phyloP scores from a whole-genome alignment of 106 monocot genomes.

The Dendrobium chrysotoxum region DNA sequence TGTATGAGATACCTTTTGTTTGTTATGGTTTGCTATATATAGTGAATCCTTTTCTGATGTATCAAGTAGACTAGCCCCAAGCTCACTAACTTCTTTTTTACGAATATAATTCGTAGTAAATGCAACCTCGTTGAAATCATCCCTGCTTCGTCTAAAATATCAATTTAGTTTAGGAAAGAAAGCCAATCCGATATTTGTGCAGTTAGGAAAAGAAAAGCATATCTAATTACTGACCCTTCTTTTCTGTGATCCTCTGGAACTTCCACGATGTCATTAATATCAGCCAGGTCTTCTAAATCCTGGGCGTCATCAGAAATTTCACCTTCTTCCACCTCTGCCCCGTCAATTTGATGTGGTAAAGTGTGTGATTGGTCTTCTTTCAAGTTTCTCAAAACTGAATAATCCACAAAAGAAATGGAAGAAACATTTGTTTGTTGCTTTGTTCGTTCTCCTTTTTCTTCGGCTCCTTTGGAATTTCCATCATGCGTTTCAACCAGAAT shows the following conservation, averaged over 20 bases:
- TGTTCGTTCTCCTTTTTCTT: not conserved
- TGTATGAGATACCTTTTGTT: slow-evolving; percentile 1
- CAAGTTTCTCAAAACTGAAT: slow-evolving; percentile 11
- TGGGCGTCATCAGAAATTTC: slow-evolving; percentile 45
- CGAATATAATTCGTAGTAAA: slow-evolving; percentile 1
- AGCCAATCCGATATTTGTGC: not conserved
- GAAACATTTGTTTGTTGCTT: not conserved
- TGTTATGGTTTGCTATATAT: not conserved
- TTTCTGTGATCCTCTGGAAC: slow-evolving; percentile 9
- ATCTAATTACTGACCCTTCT: slow-evolving; percentile 3
- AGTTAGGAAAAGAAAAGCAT: not conserved
- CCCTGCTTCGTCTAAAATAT: not conserved
- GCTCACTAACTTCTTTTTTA: slow-evolving; percentile 10
- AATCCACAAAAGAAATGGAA: not conserved
- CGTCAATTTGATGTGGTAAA: not conserved
- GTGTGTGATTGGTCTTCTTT: not conserved
- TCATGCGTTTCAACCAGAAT: not conserved
- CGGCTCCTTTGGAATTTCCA: not conserved
- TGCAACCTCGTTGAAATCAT: not conserved
- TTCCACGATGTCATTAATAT: slow-evolving; percentile 9
- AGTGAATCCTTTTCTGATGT: not conserved
- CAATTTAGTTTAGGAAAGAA: not conserved
- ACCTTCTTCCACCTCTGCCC: slow-evolving; percentile 51
- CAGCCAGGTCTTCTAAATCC: slow-evolving; percentile 11
- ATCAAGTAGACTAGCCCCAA: not conserved